Evolutionary conservation across 2,329 filamentous ascomycete genomes (phyloP).

Genomic region (Cercospora canescens): DNA sequence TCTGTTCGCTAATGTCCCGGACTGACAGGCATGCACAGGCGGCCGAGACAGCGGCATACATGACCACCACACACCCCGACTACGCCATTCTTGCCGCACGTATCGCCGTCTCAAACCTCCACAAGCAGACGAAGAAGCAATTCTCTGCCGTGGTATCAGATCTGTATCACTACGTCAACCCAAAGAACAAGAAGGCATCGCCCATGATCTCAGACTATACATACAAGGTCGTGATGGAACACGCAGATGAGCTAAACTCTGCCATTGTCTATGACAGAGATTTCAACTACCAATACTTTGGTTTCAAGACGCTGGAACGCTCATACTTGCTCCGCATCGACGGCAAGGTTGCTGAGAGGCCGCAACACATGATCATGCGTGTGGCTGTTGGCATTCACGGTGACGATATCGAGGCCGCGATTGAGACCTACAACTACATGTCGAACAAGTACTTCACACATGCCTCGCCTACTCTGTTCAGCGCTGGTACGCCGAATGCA

Average conservation of each 20-base stretch:
- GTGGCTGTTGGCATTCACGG: conserved; percentile 96
- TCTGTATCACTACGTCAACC: conserved; percentile 94
- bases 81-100: conserved; percentile 97
- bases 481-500: conserved; percentile 89
- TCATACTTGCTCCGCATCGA: conserved; percentile 96
- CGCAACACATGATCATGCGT: conserved; percentile 99
- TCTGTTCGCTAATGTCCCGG: conserved; percentile 4
- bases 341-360: conserved; percentile 93
- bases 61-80: conserved; percentile 99
- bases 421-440: conserved; percentile 99
- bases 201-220: conserved; percentile 94
- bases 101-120: conserved; percentile 98
- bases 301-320: conserved; percentile 98
- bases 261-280: conserved; percentile 99
- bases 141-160: conserved; percentile 95
- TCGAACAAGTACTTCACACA: conserved; percentile 98
- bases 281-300: conserved; percentile 99
- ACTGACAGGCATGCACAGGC: conserved; percentile 58
- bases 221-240: conserved; percentile 91
- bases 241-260: conserved; percentile 96
- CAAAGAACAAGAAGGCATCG: conserved; percentile 77
- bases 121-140: conserved; percentile 99
- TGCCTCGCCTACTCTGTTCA: conserved; percentile 96
- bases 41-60: conserved; percentile 97
- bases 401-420: conserved; percentile 87